A percentile compares a stretch with the other conserved stretches of the same genome.
These are phyloP conservation scores for Aureobasidium sp. DNA, from an alignment of 2,329 filamentous ascomycete genomes.

Conservation along the genomic window DNA sequence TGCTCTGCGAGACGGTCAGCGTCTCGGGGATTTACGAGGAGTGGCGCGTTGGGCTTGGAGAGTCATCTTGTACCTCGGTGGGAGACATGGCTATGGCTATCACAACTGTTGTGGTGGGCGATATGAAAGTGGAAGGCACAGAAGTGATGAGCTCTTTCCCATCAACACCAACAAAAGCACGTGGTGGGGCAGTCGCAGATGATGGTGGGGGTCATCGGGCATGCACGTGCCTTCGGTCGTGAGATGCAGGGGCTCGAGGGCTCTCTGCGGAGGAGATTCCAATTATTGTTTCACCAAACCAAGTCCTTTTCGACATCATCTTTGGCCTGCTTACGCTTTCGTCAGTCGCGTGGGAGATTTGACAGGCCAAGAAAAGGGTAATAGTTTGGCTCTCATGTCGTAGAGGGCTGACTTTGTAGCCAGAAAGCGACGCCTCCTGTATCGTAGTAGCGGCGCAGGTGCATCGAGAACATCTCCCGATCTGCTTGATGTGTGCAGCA, in stretches of 20 bases:
- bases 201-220: neutral
- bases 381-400: constrained; percentile 5
- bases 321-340: neutral
- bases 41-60: neutral
- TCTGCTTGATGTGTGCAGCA: neutral
- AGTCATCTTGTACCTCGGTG: neutral
- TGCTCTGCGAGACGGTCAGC: constrained; percentile 20
- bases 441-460: neutral
- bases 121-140: neutral
- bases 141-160: neutral
- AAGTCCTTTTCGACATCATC: neutral
- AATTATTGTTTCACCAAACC: neutral
- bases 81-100: constrained; percentile 5
- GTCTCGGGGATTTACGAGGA: neutral
- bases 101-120: neutral
- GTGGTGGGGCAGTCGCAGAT: constrained; percentile 9
- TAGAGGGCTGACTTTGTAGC: constrained; percentile 2
- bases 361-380: constrained; percentile 3
- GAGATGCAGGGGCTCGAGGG: neutral
- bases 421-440: neutral
- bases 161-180: neutral
- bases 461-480: neutral
- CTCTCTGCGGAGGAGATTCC: no score
- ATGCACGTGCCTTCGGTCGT: neutral
- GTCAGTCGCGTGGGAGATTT: constrained; percentile 3